A percentile compares a stretch with the other conserved stretches of the same genome.
These are phyloP conservation scores for Ilyonectria mors-panacis DNA, from an alignment of 2,329 filamentous ascomycete genomes.

Conservation along the genomic window DNA sequence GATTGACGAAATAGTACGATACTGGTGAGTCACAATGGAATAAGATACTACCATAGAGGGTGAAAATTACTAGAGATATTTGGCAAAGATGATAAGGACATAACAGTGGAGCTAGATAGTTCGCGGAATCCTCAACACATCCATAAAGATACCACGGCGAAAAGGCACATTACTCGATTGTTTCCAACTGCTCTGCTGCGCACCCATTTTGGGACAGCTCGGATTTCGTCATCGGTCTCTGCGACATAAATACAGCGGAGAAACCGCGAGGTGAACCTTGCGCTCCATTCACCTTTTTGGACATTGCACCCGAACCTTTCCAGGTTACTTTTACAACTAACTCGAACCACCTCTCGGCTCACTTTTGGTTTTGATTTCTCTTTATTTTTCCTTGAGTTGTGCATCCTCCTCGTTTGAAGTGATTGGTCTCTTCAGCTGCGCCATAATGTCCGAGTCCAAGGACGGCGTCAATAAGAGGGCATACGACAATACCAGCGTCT, in stretches of 20 bases:
- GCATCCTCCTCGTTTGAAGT: background rate
- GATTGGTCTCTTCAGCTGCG: background rate
- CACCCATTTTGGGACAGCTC: background rate
- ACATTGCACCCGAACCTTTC: background rate
- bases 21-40: background rate
- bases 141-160: background rate
- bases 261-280: background rate
- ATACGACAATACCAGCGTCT: background rate
- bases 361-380: no score
- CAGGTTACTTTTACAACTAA: background rate
- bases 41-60: background rate
- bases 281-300: no score
- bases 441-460: background rate
- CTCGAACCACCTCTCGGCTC: no score
- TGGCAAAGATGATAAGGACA: no score
- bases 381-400: no score
- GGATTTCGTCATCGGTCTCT: background rate
- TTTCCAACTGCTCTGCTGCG: background rate
- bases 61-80: no score
- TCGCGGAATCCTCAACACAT: no score
- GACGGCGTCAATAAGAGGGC: conserved; percentile 1
- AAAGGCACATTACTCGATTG: background rate
- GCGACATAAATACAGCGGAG: background rate
- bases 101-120: no score
- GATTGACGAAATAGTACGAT: background rate